Percentiles rank a stretch among this genome's conserved stretches.
phyloP scores from a whole-genome alignment of 345 rosid species.

The Brassica cretica region DNA sequence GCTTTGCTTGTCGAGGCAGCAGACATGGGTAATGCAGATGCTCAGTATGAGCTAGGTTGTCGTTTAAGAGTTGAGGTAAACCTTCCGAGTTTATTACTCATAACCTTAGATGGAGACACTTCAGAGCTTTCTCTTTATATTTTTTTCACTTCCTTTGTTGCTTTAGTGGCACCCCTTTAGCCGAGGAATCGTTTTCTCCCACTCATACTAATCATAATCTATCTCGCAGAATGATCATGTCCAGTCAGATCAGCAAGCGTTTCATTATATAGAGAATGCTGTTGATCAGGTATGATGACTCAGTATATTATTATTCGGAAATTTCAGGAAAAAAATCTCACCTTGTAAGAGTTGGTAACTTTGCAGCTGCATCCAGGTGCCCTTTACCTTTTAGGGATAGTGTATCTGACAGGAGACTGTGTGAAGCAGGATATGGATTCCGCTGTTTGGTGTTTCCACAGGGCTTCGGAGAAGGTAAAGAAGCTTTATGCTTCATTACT shows the following conservation, averaged over 20 bases:
- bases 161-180: no score
- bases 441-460: constrained; percentile 91
- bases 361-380: constrained; percentile 94
- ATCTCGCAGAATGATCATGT: constrained; percentile 65
- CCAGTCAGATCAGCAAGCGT: constrained; percentile 86
- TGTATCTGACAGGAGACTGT: constrained; percentile 84
- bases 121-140: constrained; percentile 1
- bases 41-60: constrained; percentile 83
- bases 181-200: no score
- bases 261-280: constrained; percentile 84
- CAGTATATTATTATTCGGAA: neutral
- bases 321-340: constrained; percentile 26
- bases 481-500: neutral
- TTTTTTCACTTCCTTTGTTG: no score
- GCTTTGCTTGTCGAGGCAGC: constrained; percentile 95
- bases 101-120: neutral
- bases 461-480: constrained; percentile 81
- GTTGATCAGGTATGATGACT: constrained; percentile 75
- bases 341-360: constrained; percentile 17
- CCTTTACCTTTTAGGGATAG: constrained; percentile 85
- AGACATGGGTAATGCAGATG: constrained; percentile 91
- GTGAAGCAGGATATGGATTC: constrained; percentile 88
- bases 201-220: neutral
- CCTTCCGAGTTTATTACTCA: neutral
- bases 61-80: constrained; percentile 80